A percentile compares a stretch with the other conserved stretches of the same genome.
Conservation (phyloP, 2,329 filamentous ascomycete genomes). For the Penicillium sumatraense region DNA sequence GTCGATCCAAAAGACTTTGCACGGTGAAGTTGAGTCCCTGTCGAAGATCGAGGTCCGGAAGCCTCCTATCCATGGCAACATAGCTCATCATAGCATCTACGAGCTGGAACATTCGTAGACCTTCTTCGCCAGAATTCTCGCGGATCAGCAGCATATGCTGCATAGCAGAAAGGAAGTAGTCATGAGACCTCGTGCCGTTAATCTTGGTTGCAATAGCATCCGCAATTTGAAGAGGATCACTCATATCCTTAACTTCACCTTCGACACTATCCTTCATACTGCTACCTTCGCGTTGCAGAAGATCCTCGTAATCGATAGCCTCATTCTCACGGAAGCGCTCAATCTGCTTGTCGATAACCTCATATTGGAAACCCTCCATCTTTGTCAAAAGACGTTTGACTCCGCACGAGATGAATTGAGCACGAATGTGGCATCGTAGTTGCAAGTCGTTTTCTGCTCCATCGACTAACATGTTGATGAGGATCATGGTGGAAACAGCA, state of each 20-base stretch:
- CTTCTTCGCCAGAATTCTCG: constrained; percentile 89
- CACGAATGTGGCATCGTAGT: constrained; percentile 88
- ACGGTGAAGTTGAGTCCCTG: constrained; percentile 98
- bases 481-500: constrained; percentile 87
- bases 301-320: constrained; percentile 97
- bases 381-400: constrained; percentile 93
- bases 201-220: constrained; percentile 90
- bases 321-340: constrained; percentile 92
- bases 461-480: constrained; percentile 97
- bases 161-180: constrained; percentile 94
- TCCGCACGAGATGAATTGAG: constrained; percentile 93
- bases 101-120: constrained; percentile 92
- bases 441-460: constrained; percentile 87
- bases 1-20: constrained; percentile 89
- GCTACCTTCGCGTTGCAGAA: constrained; percentile 87
- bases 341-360: constrained; percentile 97
- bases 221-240: constrained; percentile 88
- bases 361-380: constrained; percentile 98
- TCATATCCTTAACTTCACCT: constrained; percentile 86
- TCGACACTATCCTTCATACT: constrained; percentile 88
- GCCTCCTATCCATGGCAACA: constrained; percentile 93
- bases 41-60: constrained; percentile 97
- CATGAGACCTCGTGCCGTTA: constrained; percentile 80
- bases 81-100: constrained; percentile 99
- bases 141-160: constrained; percentile 93